Conservation (phyloP, 2,329 filamentous ascomycete genomes). For the Monilinia aucupariae region DNA sequence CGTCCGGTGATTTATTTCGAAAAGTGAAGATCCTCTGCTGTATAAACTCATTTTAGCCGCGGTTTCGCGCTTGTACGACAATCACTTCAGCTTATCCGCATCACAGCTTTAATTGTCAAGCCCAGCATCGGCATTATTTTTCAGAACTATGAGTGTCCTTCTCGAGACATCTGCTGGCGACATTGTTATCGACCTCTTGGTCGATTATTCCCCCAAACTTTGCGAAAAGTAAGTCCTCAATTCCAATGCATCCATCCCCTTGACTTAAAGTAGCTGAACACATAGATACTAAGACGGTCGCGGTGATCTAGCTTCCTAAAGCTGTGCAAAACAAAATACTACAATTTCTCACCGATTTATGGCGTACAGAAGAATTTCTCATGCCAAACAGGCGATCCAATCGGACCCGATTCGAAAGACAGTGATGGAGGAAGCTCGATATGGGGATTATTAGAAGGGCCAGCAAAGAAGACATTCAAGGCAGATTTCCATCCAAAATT, state of each 20-base stretch:
- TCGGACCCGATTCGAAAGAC: conserved; percentile 75
- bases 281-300: conserved; percentile 46
- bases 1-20: neutral
- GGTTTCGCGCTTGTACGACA: conserved; percentile 9
- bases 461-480: conserved; percentile 69
- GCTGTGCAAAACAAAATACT: conserved; percentile 98
- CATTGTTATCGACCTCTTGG: conserved; percentile 87
- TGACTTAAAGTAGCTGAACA: conserved; percentile 45
- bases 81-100: conserved; percentile 4
- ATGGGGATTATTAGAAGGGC: conserved; percentile 74
- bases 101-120: conserved; percentile 1
- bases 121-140: neutral
- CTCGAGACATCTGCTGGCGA: conserved; percentile 91
- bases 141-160: conserved; percentile 72
- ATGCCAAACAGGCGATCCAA: conserved; percentile 91
- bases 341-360: conserved; percentile 93
- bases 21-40: neutral
- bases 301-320: conserved; percentile 73
- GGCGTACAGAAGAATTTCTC: conserved; percentile 92
- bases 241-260: conserved; percentile 7
- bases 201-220: conserved; percentile 82
- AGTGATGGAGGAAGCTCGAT: conserved; percentile 92
- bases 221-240: conserved; percentile 80
- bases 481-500: conserved; percentile 82
- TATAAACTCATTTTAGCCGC: conserved; percentile 1